Percentiles rank a stretch among this genome's conserved stretches.
These are phyloP conservation scores for Starmerella lactis-condensi DNA, from an alignment of 805 yeast genomes.

Conservation along the genomic window DNA sequence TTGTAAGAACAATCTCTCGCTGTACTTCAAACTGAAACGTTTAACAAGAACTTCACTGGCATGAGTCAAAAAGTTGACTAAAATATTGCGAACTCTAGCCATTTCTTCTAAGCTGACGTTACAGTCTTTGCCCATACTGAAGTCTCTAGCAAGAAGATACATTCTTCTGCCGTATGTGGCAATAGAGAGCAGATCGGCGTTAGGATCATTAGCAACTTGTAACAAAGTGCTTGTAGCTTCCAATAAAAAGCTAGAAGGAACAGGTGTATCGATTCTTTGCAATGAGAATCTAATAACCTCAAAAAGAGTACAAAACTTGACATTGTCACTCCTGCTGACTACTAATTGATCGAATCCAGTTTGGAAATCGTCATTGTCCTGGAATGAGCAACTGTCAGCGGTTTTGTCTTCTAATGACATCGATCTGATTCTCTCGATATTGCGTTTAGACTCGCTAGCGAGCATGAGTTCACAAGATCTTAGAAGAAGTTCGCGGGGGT, in stretches of 20 bases:
- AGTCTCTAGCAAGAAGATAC: conserved; percentile 38
- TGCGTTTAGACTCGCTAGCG: conserved; percentile 8
- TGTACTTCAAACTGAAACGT: conserved; percentile 18
- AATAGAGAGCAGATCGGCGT: conserved; percentile 24
- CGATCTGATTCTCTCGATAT: conserved; percentile 13
- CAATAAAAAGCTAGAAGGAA: conserved; percentile 64
- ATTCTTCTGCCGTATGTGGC: conserved; percentile 41
- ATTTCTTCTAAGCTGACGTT: conserved; percentile 24
- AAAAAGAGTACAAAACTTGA: conserved; percentile 46
- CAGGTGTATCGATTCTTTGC: conserved; percentile 42
- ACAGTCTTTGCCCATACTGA: conserved; percentile 22
- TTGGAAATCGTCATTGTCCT: conserved; percentile 4
- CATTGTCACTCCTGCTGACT: conserved; percentile 10
- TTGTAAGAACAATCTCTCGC: conserved; percentile 21
- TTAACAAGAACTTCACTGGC: conserved; percentile 28
- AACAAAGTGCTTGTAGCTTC: conserved; percentile 46
- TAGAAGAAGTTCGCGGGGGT: conserved; percentile 62
- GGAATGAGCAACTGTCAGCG: background rate
- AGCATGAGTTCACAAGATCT: conserved; percentile 47
- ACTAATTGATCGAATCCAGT: conserved; percentile 12
- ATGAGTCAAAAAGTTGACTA: conserved; percentile 45
- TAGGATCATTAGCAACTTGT: conserved; percentile 29
- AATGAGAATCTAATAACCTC: conserved; percentile 46
- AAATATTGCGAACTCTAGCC: conserved; percentile 39
- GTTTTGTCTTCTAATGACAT: conserved; percentile 19